These are phyloP conservation scores for Parietichytrium sp. DNA, from an alignment of 108 stramenopile genomes.

Conservation along the genomic window DNA sequence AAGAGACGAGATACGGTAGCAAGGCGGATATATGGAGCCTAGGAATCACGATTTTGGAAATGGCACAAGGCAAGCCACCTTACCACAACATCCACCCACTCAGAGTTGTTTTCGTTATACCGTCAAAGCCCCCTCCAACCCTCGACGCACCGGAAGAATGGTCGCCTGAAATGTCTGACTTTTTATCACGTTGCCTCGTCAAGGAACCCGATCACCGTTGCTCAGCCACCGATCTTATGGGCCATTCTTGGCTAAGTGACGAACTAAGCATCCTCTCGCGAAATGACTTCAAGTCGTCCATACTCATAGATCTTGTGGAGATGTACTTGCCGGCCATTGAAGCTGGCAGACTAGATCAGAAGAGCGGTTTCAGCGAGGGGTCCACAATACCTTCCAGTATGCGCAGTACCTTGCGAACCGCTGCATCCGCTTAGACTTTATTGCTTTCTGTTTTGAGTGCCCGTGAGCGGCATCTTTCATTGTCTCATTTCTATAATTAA, in stretches of 20 bases:
- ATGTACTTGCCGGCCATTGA: constrained; percentile 3
- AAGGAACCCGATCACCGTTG: constrained; percentile 47
- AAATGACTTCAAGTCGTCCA: not conserved
- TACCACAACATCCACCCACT: constrained; percentile 87
- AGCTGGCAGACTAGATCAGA: not conserved
- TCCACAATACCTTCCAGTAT: too few species aligned
- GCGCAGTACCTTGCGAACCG: too few species aligned
- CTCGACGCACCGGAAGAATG: constrained; percentile 53
- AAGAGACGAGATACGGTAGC: constrained; percentile 90
- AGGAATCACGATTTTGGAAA: constrained; percentile 93
- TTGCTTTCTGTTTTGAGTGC: too few species aligned
- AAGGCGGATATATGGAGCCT: constrained; percentile 95
- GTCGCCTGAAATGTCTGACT: constrained; percentile 55
- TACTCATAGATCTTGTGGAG: not conserved
- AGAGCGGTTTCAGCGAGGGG: too few species aligned
- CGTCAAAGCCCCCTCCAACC: constrained; percentile 59
- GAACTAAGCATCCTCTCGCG: not conserved
- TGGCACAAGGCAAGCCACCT: constrained; percentile 97
- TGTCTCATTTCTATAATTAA: too few species aligned
- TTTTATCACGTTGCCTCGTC: constrained; percentile 48
- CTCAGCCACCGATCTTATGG: constrained; percentile 36
- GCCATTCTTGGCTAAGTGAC: constrained; percentile 43
- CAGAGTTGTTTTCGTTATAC: constrained; percentile 66
- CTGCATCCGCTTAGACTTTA: too few species aligned
- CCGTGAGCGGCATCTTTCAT: too few species aligned